Base-by-base conservation (phyloP, 345 rosid species). In the Eucalyptus microcorys region DNA sequence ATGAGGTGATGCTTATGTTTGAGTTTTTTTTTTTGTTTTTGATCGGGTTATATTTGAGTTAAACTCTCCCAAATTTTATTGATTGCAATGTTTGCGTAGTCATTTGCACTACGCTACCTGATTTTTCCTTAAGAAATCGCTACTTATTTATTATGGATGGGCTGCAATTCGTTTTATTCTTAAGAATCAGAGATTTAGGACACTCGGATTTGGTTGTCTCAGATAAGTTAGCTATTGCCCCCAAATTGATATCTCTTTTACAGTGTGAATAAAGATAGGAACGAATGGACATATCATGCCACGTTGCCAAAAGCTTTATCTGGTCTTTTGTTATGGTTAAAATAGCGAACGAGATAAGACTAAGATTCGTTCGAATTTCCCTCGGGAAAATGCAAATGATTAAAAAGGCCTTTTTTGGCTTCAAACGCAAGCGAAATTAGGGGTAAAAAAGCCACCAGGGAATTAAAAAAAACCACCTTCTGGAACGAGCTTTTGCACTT, bases 141-240 rank as follows among this genome's bases (percentile, higher is more conserved):
- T 40, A 5, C 4, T 10, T 3, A 71, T 71, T 13, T 2, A 71
- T 34, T 17, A 10, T 34, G 26, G 24, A 5, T 6, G 13, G 7
- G 10, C 4, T 32, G 9, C 9, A 66, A 32, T 66, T 66, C 42
- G 2, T 16, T 16, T 66, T 8, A 17, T 2, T 68, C 17, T 5
- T 68, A 68, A 40, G 13, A 5, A 19, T 22, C 0, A 3, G 14
- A 19, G 27, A 37, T 21, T 10, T 7, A 12, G 4, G 26, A 37
- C 24, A 9, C 4, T 22, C 1, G 7, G 0, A 1, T 4, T 37
- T 10, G 27, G 8, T 68, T 68, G 5, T 6, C 6, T 5, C 0
- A 8, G 6, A 32, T 32, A 5, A 32, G 15, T 55, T 2, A 16
- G 22, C 22, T 15, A 8, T 8, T 8, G 42, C 42, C 22, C 22